Evolutionary conservation across 306 rosid species (phyloP).

Genomic region (Casuarina cunninghamiana): DNA sequence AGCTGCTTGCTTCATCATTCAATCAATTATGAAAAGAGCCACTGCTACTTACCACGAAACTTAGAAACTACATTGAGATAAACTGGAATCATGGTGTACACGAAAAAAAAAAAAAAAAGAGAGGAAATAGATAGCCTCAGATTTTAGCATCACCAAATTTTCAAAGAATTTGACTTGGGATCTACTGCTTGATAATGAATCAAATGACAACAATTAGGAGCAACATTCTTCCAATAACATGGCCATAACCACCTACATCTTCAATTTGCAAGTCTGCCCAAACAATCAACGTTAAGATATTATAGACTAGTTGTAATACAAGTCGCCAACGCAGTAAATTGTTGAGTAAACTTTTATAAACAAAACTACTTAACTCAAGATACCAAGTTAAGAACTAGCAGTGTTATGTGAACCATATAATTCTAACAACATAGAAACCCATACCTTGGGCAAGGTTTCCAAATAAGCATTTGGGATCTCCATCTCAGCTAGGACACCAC

Average conservation of each 20-base stretch:
- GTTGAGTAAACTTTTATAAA: neutral
- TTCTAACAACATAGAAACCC: conserved; percentile 2
- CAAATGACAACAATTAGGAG: neutral
- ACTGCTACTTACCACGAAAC: neutral
- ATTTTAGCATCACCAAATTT: neutral
- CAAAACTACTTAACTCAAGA: neutral
- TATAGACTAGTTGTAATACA: neutral
- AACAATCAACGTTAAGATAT: neutral
- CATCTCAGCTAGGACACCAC: conserved; percentile 86
- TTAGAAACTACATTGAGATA: neutral
- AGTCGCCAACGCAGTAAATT: neutral
- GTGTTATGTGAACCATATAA: conserved; percentile 7
- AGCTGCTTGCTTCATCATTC: too few species aligned
- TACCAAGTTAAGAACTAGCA: neutral
- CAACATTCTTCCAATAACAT: conserved; percentile 1
- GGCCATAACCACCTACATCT: neutral
- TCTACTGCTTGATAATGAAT: neutral
- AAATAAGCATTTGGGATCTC: conserved; percentile 71
- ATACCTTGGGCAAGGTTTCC: conserved; percentile 83
- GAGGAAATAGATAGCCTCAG: neutral
- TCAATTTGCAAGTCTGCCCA: neutral
- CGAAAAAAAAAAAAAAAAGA: neutral
- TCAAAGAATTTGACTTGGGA: neutral
- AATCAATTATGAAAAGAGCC: neutral
- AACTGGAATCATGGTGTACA: neutral